Base-by-base conservation (phyloP, 2,329 filamentous ascomycete species). In the Pyrenophora tritici-repentis region DNA sequence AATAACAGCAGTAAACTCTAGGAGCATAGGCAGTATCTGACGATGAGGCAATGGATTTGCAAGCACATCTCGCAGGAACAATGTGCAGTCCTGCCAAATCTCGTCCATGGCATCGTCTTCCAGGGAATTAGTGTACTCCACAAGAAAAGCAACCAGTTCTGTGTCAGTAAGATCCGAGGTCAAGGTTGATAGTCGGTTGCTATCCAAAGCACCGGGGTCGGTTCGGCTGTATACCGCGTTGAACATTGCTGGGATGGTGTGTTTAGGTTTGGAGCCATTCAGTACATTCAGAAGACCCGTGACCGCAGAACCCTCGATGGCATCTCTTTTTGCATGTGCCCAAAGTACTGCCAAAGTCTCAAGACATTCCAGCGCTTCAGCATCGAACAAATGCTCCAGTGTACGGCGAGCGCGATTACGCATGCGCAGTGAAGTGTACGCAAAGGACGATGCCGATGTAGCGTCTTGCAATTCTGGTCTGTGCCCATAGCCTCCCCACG, bases 71-170 rank as follows among this genome's bases (percentile, higher is more conserved):
- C 86, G 88, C 53, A 97, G 74, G 72, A 99, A 99, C 0, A 88
- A 84, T 65, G 92, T 91, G 71, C 93, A 99, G 70, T 99, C 93
- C 34, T 86, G 82, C 94, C 94, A 99, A 41, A 99, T 96, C 74
- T 99, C 94, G 65, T 99, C 94, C 83, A 97, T 93, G 13, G 94
- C 89, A 76, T 99, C 94, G 65, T 99, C 94, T 67, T 99, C 94
- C 10, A 97, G 80, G 0, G 92, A 94, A 24, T 84, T 84, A 0
- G 91, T 88, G 72, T 99, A 99, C 56, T 94, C 89, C 6, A 96
- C 89, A 37, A 97, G 75, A 71, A 99, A 99, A 7, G 88, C 84
- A 7, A 93, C 90, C 9, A 99, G 79, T 65, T 97, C 92, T 0
- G 85, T 83, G 65, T 97, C 91, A 46, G 86, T 86, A 8, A 99